Conservation (phyloP, 2,329 filamentous ascomycete genomes). For the Verticillium longisporum region DNA sequence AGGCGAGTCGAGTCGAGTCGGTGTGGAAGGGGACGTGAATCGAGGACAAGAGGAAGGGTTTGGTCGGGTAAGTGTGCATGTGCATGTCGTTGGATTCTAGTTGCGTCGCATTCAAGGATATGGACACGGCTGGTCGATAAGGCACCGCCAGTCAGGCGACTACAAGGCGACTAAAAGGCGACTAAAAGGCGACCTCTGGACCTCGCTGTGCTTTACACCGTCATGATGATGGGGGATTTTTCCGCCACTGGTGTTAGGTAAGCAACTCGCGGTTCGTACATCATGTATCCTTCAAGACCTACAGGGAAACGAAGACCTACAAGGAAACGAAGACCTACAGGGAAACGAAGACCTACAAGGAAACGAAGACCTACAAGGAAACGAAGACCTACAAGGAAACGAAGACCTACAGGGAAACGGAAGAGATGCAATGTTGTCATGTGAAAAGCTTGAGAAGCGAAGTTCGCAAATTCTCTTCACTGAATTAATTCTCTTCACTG, state of each 20-base stretch:
- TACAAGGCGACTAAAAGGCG: too few relatives aligned
- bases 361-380: background rate
- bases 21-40: background rate
- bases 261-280: background rate
- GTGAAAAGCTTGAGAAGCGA: too few relatives aligned
- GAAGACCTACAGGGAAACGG: too few relatives aligned
- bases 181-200: too few relatives aligned
- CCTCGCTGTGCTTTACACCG: background rate
- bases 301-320: background rate
- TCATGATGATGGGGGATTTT: background rate
- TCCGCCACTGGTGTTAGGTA: background rate
- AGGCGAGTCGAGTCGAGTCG: background rate
- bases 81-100: background rate
- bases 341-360: too few relatives aligned
- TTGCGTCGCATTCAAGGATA: background rate
- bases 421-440: too few relatives aligned
- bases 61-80: conserved; percentile 1
- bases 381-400: background rate
- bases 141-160: background rate
- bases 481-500: too few relatives aligned
- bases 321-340: too few relatives aligned
- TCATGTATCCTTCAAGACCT: background rate
- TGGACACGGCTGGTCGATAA: background rate
- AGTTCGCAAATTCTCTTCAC: too few relatives aligned
- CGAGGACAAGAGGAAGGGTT: background rate